Evolutionary conservation across 352 stramenopile genomes (phyloP).

Genomic region (Globisporangium parvum): DNA sequence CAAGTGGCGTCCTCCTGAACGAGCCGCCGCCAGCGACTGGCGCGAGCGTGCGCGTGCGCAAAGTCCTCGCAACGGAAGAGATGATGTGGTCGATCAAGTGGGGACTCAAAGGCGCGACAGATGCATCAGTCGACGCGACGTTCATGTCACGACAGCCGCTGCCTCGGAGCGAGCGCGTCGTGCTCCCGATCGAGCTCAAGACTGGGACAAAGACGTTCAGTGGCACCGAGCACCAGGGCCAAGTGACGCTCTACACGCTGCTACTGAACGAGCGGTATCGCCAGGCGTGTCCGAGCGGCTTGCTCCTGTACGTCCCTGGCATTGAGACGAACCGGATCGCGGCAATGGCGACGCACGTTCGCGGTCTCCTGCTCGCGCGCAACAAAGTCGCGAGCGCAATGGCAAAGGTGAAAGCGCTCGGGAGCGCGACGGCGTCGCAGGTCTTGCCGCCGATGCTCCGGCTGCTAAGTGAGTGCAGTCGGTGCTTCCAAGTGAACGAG

Average conservation of each 20-base stretch:
- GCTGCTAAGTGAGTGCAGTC: conserved; percentile 52
- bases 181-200: conserved; percentile 85
- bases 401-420: conserved; percentile 48
- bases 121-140: conserved; percentile 55
- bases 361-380: conserved; percentile 55
- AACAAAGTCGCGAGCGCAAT: conserved; percentile 69
- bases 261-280: conserved; percentile 76
- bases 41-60: conserved; percentile 27
- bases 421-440: conserved; percentile 35
- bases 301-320: conserved; percentile 67
- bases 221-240: conserved; percentile 56
- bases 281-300: conserved; percentile 43
- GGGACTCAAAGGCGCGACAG: conserved; percentile 73
- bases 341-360: conserved; percentile 47
- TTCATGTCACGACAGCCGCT: conserved; percentile 17
- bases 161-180: conserved; percentile 8
- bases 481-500: conserved; percentile 80
- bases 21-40: conserved; percentile 18
- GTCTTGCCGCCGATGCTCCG: conserved; percentile 73
- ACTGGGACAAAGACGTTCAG: conserved; percentile 71
- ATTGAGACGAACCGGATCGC: conserved; percentile 67
- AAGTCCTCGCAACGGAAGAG: conserved; percentile 71
- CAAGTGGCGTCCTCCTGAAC: conserved; percentile 25
- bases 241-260: conserved; percentile 89
- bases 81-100: conserved; percentile 85